Evolutionary conservation across 2,329 filamentous ascomycete species (phyloP), one percentile per base, ranked within the genome.

Genomic region (Zymoseptoria crescenta): DNA sequence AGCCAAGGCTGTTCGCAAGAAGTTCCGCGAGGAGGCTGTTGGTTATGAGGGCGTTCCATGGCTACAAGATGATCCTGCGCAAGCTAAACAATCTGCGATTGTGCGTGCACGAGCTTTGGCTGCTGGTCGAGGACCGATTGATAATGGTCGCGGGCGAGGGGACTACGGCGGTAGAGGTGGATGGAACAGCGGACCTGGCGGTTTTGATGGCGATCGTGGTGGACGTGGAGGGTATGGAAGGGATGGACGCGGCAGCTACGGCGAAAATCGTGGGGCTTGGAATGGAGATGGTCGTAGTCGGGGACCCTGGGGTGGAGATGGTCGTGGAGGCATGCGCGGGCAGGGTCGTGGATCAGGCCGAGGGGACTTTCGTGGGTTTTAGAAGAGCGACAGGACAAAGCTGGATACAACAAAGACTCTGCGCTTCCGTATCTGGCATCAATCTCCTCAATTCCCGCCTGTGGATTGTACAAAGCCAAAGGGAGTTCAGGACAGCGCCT

Each of bases 41-140:
- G 67, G 64, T 13, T 70, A 70, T 50, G 64, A 49, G 9, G 64
- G 61, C 27, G 58, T 67, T 13, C 51, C 55, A n/a, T 60, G 57
- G 3, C 48, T 63, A 1, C 52, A 62, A 10, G 55, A 56, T 20
- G 56, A 51, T 9, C 55, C 55, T 2, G 56, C 56, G 57, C 56
- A 59, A 29, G 59, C 59, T 16, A 58, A 59, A 20, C 60, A 67
- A 30, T 56, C 56, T 45, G 65, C 62, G 10, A 61, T 67, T 10
- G 62, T 60, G 30, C 62, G 65, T n/a, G 65, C 65, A 9, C 51
- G 63, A 55, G 62, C 61, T 28, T 50, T 66, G 24, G 63, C 64
- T 16, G 56, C 60, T 8, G 57, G 57, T 49, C 35, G 35, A 45
- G 35, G 13, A 16, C 35, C 35, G 35, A 16, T 45, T 16, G 35